Percentiles rank a stretch among this genome's conserved stretches.
phyloP scores from a whole-genome alignment of 495 filamentous ascomycete genomes.

The Hypoxylon trugodes region DNA sequence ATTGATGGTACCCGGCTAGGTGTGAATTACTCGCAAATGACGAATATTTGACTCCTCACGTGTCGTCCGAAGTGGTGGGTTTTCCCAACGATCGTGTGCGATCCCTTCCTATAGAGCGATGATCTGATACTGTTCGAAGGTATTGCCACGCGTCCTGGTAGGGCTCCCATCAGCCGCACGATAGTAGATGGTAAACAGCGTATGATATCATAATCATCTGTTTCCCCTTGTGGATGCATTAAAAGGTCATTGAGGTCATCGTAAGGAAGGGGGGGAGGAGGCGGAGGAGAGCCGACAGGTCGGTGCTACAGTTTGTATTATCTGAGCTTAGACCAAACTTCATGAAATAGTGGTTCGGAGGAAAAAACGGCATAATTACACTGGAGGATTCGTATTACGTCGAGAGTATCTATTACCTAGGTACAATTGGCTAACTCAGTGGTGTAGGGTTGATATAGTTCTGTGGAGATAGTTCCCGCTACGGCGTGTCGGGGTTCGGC shows the following conservation, averaged over 20 bases:
- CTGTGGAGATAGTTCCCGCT: slow-evolving; percentile 3
- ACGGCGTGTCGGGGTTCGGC: not conserved
- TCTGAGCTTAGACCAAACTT: not conserved
- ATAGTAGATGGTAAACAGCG: not conserved
- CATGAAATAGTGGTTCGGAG: not conserved
- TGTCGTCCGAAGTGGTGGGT: not conserved
- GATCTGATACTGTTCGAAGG: not conserved
- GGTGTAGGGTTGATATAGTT: not conserved
- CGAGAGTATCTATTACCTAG: not conserved
- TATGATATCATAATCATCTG: not conserved
- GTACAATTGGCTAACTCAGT: not conserved
- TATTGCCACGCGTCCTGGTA: not conserved
- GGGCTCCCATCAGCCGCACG: slow-evolving; percentile 4
- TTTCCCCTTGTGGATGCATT: not conserved
- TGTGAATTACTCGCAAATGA: not conserved
- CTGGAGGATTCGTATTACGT: not conserved
- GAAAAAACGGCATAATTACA: not conserved
- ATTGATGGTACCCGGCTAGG: no score
- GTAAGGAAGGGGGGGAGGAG: no score
- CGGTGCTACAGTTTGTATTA: not conserved
- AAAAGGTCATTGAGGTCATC: no score
- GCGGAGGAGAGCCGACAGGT: no score
- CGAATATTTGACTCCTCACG: not conserved
- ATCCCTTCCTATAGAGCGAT: not conserved
- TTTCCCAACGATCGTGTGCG: not conserved